These are phyloP conservation scores for Yarrowia yakushimensis DNA, from an alignment of 805 yeast genomes.

Conservation along the genomic window DNA sequence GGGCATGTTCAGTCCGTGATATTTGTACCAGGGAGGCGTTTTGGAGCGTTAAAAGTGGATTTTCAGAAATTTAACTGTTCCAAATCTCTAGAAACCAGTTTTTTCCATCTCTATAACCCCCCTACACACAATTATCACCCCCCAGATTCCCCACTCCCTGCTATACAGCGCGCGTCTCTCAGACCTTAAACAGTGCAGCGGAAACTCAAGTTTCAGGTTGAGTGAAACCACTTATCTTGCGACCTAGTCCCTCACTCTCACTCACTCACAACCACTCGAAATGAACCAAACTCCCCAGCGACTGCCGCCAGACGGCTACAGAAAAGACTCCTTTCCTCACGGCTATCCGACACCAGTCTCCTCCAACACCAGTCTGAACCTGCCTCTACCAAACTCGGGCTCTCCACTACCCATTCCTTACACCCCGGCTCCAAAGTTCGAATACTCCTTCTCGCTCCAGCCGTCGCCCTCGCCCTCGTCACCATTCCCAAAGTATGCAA, in stretches of 20 bases:
- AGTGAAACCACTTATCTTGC: not conserved
- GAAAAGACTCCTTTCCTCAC: not conserved
- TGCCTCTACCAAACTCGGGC: not conserved
- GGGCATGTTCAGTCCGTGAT: not conserved
- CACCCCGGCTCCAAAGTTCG: conserved; percentile 3
- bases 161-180: conserved; percentile 4
- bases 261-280: no score
- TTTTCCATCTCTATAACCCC: no score
- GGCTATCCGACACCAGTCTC: conserved; percentile 11
- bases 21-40: not conserved
- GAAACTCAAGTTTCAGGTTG: not conserved
- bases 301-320: not conserved
- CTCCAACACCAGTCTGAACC: conserved; percentile 1
- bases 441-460: not conserved
- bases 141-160: not conserved
- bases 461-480: not conserved
- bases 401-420: not conserved
- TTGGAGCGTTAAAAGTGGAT: no score
- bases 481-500: not conserved
- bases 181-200: not conserved
- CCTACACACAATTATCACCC: not conserved
- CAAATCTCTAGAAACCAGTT: no score
- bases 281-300: conserved; percentile 11
- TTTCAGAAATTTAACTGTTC: no score
- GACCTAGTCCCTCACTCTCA: not conserved